These are phyloP conservation scores for Biancaea sappan DNA, from an alignment of 306 rosid genomes.

Conservation along the genomic window DNA sequence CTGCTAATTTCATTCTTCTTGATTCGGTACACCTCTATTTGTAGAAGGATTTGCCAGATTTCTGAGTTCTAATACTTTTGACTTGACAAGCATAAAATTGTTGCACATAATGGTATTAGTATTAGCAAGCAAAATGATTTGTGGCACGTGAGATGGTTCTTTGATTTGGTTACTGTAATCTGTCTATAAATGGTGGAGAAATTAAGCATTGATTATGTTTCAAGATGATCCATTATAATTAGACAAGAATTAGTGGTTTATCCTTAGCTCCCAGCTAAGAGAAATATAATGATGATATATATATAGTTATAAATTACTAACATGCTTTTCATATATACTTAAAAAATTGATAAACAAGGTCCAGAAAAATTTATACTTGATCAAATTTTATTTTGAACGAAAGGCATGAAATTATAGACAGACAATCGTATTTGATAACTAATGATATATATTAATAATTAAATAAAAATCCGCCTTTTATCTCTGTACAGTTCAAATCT, in stretches of 20 bases:
- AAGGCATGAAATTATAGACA: no score
- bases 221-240: not conserved
- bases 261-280: no score
- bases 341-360: no score
- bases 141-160: conserved; percentile 37
- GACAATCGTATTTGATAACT: no score
- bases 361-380: no score
- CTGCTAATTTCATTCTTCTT: conserved; percentile 37
- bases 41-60: not conserved
- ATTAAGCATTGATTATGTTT: not conserved
- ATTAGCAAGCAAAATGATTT: conserved; percentile 14
- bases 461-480: conserved; percentile 29
- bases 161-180: conserved; percentile 20
- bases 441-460: no score
- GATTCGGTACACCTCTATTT: conserved; percentile 13
- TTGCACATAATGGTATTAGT: conserved; percentile 2
- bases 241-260: no score
- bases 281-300: no score
- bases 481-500: conserved; percentile 40
- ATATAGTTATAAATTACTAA: no score
- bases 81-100: not conserved
- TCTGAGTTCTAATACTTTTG: not conserved
- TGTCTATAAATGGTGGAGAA: no score
- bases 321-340: no score
- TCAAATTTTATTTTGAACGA: no score